Evolutionary conservation across 2,329 filamentous ascomycete species (phyloP), one percentile per base, ranked within the genome.

Genomic region (Trichoderma arundinaceum): DNA sequence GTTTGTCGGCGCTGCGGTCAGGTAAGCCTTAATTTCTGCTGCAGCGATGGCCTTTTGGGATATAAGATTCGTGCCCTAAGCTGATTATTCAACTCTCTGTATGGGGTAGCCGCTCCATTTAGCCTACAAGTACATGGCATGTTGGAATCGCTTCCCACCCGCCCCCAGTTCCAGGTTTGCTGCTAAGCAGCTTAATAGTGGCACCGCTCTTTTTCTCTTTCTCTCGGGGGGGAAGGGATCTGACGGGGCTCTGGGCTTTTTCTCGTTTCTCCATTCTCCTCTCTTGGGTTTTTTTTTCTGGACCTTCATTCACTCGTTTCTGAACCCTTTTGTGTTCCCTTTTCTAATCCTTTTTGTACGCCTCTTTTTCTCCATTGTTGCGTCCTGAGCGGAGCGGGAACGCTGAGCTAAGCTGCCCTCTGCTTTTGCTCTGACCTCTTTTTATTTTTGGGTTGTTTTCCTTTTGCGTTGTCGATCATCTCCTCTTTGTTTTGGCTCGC

Each of bases 111-210:
- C 28, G 2, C 46, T 28, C 35, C 35, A 28, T 28, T 28, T 28
- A 28, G 22, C 22, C 22, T 28, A 28, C 22, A 28, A 28, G 22
- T 28, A 28, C 22, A 28, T 28, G 22, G 22, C 22, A 28, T 28
- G 22, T 28, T 28, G 22, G 22, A 28, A 28, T 28, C 22, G 22
- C 35, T 10, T 38, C 35, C 35, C 35, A 7, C 35, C 35, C 35
- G 7, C 35, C 35, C 13, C 38, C n/a, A 13, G 12, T 32, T 32
- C 13, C 35, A 8, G 6, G 35, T 38, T 38, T 38, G 35, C 10
- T 56, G 52, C 12, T 38, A 10, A 44, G 43, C 57, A 38, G 57
- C 48, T 60, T 60, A 39, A 13, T 13, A 60, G 57, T 41, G 44
- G 46, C 57, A 17, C 57, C 57, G 57, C 33, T 39, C 46, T 51